These are phyloP conservation scores for Colletotrichum somersetense DNA, from an alignment of 2,329 filamentous ascomycete species.

Conservation along the genomic window DNA sequence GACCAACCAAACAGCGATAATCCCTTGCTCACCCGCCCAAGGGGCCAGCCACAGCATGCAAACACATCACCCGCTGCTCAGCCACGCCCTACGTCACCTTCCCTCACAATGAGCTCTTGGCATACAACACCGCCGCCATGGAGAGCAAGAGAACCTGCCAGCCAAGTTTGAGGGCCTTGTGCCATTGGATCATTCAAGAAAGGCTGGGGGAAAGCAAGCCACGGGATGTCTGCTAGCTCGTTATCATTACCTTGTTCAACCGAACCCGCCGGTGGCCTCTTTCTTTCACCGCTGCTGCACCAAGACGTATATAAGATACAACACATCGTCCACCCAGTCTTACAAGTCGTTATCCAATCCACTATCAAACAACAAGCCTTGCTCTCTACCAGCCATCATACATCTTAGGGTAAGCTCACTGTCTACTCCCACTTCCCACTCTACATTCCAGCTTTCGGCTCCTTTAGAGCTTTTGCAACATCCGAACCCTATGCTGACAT, in stretches of 20 bases:
- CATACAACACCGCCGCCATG: slow-evolving; percentile 19
- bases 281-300: slow-evolving; percentile 15
- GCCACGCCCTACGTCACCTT: slow-evolving; percentile 26
- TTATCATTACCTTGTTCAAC: not conserved
- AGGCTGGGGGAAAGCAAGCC: slow-evolving; percentile 15
- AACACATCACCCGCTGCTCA: not conserved
- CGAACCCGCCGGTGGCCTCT: not conserved
- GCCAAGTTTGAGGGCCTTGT: slow-evolving; percentile 12
- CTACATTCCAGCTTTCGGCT: not conserved
- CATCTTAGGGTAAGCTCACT: not conserved
- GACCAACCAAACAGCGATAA: slow-evolving; percentile 6
- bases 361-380: slow-evolving; percentile 10
- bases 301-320: slow-evolving; percentile 17
- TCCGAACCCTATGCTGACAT: not conserved
- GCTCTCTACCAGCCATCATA: not conserved
- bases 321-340: not conserved
- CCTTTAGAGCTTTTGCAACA: not conserved
- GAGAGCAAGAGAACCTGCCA: slow-evolving; percentile 6
- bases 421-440: no score
- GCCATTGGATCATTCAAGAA: slow-evolving; percentile 11
- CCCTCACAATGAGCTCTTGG: slow-evolving; percentile 16
- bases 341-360: slow-evolving; percentile 1
- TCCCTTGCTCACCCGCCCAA: not conserved
- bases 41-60: slow-evolving; percentile 11
- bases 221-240: slow-evolving; percentile 2